Evolutionary conservation across 768 basidiomycete species (phyloP).

Genomic region (Scleroderma citrinum): DNA sequence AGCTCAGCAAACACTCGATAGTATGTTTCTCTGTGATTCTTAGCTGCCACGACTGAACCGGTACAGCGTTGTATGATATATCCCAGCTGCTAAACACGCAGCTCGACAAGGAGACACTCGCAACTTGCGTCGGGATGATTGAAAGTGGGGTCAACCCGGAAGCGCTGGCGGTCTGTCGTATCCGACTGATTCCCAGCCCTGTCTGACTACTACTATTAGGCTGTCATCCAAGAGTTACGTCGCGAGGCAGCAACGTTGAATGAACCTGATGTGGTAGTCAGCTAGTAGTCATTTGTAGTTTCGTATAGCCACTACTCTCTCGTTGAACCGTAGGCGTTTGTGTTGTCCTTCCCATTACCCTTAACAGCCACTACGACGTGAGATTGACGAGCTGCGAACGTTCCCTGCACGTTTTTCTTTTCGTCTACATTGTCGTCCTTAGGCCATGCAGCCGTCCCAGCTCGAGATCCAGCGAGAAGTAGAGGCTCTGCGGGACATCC

Average conservation of each 20-base stretch:
- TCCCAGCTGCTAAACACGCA: constrained; percentile 85
- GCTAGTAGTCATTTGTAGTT: no score
- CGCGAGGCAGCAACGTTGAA: constrained; percentile 51
- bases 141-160: constrained; percentile 91
- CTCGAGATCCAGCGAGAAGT: constrained; percentile 86
- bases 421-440: constrained; percentile 1
- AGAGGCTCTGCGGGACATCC: constrained; percentile 77
- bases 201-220: constrained; percentile 36
- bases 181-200: not conserved
- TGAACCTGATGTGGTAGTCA: constrained; percentile 22
- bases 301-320: constrained; percentile 3
- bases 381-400: constrained; percentile 7
- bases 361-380: constrained; percentile 7
- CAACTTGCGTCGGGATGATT: constrained; percentile 87
- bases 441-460: constrained; percentile 65
- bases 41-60: constrained; percentile 3
- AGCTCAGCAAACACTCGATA: constrained; percentile 67
- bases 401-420: constrained; percentile 12
- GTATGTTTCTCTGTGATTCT: constrained; percentile 35
- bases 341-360: constrained; percentile 1
- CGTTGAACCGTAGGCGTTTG: no score
- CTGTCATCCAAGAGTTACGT: constrained; percentile 79
- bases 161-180: constrained; percentile 68
- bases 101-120: constrained; percentile 87
- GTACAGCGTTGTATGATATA: constrained; percentile 74